Base-by-base conservation (phyloP, 129 eudicot species). In the Tagetes patula region DNA sequence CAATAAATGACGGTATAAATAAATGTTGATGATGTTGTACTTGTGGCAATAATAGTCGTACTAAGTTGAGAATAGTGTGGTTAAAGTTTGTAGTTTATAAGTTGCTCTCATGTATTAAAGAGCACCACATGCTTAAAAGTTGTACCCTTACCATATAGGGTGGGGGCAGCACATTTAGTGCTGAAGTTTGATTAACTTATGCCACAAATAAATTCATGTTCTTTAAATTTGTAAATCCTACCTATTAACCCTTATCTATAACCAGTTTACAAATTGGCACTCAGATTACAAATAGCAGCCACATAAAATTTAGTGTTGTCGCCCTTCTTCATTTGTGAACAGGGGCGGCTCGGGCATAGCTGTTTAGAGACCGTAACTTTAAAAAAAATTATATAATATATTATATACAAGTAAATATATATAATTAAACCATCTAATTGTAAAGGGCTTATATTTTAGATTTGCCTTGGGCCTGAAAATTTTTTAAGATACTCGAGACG, bases 101-200 rank as follows among this genome's bases (percentile, higher is more conserved):
- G 78, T 72, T 72, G 82, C 82, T 79, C 82, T 79, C 82, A 55
- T 54, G 82, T 65, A 79, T 64, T 79, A 56, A 79, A 72, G 73
- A 34, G 74, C 37, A 58, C 69, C 82, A 79, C 82, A 72, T 79
- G 82, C 78, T 72, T 79, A 79, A 54, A 65, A 72, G 78, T 79
- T 41, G 52, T 46, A 72, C 74, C 50, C 78, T 79, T 79, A 64
- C 78, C 32, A 72, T 79, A 65, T 79, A 79, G 82, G 73, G 82
- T 79, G 68, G 82, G 82, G 69, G 50, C 82, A 52, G 54, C 56
- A 79, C 73, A 79, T 79, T 79, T 72, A 72, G 82, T 79, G 82
- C 78, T 79, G 54, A 72, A 72, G 62, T 65, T 71, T 43, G 78
- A 8, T 79, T 71, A 79, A 72, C 20, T 79, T 36, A 61, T 11